These are phyloP conservation scores for Pestalotiopsis sp. DNA, from an alignment of 2,329 filamentous ascomycete species.

Conservation along the genomic window DNA sequence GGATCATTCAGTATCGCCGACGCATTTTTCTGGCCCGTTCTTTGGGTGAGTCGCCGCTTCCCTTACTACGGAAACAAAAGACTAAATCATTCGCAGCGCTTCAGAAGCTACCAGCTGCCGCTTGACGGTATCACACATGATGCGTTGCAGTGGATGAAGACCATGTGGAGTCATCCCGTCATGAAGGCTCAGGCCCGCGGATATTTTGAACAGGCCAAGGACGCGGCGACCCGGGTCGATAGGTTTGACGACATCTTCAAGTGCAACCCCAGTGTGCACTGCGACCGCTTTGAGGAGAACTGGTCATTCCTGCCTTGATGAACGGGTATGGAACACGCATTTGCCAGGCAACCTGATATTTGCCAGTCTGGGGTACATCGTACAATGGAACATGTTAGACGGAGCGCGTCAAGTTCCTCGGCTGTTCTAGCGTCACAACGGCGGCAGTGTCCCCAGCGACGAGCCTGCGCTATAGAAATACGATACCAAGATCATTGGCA, in stretches of 20 bases:
- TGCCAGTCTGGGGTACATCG: too few relatives aligned
- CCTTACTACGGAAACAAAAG: neutral
- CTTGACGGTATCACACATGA: conserved; percentile 25
- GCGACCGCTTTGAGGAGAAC: conserved; percentile 24
- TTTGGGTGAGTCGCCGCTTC: conserved; percentile 26
- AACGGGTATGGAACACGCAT: neutral
- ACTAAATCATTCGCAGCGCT: conserved; percentile 20
- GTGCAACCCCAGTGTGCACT: conserved; percentile 21
- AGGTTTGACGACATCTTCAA: conserved; percentile 29
- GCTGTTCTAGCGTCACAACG: neutral
- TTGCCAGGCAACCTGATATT: too few relatives aligned
- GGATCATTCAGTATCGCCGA: conserved; percentile 32
- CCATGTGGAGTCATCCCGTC: conserved; percentile 31
- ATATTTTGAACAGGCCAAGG: conserved; percentile 28
- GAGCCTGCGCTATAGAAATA: neutral
- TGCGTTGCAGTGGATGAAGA: conserved; percentile 28
- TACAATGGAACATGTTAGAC: too few relatives aligned
- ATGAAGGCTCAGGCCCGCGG: conserved; percentile 22
- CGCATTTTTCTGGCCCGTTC: conserved; percentile 33
- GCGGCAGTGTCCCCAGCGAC: neutral
- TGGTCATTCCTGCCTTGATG: conserved; percentile 19
- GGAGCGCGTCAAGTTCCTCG: neutral
- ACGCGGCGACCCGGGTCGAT: conserved; percentile 22
- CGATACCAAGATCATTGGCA: neutral
- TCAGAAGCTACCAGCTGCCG: conserved; percentile 31